Evolutionary conservation across 2,329 filamentous ascomycete genomes (phyloP).

Genomic region (Pseudocercospora cruenta): DNA sequence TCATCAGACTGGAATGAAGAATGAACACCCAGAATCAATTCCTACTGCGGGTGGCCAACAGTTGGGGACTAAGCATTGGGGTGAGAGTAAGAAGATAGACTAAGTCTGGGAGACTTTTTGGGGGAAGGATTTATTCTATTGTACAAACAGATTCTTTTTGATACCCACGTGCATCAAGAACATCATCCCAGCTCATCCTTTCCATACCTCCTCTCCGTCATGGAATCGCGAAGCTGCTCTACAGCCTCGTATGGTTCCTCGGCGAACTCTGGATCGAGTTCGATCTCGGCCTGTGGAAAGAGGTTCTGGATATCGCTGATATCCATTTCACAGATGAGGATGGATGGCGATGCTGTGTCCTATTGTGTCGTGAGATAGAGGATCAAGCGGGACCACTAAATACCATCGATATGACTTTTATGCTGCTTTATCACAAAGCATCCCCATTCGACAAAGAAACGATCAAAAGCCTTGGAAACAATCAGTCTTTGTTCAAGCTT

Average conservation of each 20-base stretch:
- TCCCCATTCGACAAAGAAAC: no score
- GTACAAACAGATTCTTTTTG: no score
- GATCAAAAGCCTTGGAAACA: no score
- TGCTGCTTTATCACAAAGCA: no score
- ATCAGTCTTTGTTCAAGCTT: no score
- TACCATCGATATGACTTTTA: no score
- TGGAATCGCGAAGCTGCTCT: neutral
- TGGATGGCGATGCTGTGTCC: no score
- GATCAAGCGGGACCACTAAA: no score
- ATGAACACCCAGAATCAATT: constrained; percentile 28
- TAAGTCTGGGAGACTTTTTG: neutral
- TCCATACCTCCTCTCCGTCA: neutral
- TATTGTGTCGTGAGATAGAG: no score
- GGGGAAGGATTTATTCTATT: no score
- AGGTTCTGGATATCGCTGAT: neutral
- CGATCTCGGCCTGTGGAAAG: neutral
- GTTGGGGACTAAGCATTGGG: constrained; percentile 36
- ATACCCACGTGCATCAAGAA: no score
- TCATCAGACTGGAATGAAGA: neutral
- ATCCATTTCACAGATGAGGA: neutral
- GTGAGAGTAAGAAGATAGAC: constrained; percentile 34
- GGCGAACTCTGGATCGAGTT: neutral
- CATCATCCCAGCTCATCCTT: no score
- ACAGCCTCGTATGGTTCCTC: neutral
- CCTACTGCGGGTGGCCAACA: constrained; percentile 37